These are phyloP conservation scores for Leptographium galeiforme DNA, from an alignment of 2,329 filamentous ascomycete species.

Conservation along the genomic window DNA sequence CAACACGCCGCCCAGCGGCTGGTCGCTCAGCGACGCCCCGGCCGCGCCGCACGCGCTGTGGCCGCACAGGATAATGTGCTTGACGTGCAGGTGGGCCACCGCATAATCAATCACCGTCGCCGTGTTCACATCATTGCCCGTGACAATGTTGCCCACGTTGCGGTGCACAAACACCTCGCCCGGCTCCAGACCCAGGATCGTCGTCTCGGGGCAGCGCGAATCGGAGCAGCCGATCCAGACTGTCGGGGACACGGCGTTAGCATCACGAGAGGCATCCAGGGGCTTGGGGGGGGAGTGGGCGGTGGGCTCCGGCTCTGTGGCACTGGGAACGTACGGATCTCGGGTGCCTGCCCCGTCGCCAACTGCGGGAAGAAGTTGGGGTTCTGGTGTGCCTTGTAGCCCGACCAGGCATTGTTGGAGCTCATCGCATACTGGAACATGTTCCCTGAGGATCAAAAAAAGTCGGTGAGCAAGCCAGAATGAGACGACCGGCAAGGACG, in stretches of 20 bases:
- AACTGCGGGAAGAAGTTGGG: constrained; percentile 59
- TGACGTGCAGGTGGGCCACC: constrained; percentile 56
- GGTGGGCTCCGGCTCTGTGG: too few species aligned
- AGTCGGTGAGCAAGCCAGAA: background rate
- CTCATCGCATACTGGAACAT: constrained; percentile 48
- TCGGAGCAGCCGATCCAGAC: constrained; percentile 84
- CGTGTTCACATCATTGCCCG: constrained; percentile 60
- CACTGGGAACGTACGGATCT: constrained; percentile 31
- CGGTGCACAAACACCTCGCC: constrained; percentile 83
- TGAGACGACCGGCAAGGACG: background rate
- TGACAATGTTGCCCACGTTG: constrained; percentile 79
- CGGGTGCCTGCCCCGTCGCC: constrained; percentile 51
- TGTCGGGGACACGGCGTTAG: constrained; percentile 12
- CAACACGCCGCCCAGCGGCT: constrained; percentile 36
- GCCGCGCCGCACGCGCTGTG: constrained; percentile 58
- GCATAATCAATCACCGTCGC: constrained; percentile 69
- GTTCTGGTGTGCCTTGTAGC: constrained; percentile 49
- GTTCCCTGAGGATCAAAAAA: constrained; percentile 32
- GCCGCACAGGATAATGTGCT: constrained; percentile 58
- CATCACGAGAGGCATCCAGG: background rate
- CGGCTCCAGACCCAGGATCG: constrained; percentile 62
- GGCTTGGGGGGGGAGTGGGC: too few species aligned
- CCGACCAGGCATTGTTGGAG: constrained; percentile 59
- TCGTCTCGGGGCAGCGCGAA: constrained; percentile 73
- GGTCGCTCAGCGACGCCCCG: constrained; percentile 38